Base-by-base conservation (phyloP, 768 basidiomycete species). In the Podaxis carcinomalis region DNA sequence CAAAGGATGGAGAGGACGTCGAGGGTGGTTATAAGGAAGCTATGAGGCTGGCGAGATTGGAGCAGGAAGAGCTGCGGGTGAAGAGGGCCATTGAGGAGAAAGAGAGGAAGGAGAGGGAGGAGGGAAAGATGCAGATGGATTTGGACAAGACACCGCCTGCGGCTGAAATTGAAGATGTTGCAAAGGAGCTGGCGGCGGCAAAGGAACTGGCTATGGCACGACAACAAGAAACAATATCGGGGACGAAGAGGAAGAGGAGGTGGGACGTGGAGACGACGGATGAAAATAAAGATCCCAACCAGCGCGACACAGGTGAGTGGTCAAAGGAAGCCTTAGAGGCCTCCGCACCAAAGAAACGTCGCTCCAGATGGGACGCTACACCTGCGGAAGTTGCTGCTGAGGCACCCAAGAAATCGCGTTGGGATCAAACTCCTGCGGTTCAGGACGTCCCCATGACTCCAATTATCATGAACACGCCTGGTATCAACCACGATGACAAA, bases 1-100 rank as follows among this genome's bases (percentile, higher is more conserved):
- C 86, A 39, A 84, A 85, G 62, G 90, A 89, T 56, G 89, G 87
- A 0, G 78, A 79, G 64, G 84, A 86, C 28, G 81, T 83, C 1
- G 92, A 93, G 69, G 93, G 93, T 50, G 91, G 92, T 2, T 99
- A 98, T 73, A 95, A 92, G 70, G 96, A 98, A 70, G 92, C 94
- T 11, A 99, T 98, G 97, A 83, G 94, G 69, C 69, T 95, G 66
- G 81, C 90, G 62, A 85, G 87, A 70, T 76, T 99, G 73, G 95
- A 98, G 81, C 90, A 92, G 75, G 97, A 98, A 76, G 97, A 98
- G 75, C 79, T 77, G 65, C 78, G 92, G 63, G 94, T 98, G 37
- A 80, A 82, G 70, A 79, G 86, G 67, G 89, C 89, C 19, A 95
- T 95, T 63, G 91, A 95, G 72, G 93, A 96, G 72, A 90, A 93